These are phyloP conservation scores for Gardenia jasminoides DNA, from an alignment of 257 asterid genomes.

Conservation along the genomic window DNA sequence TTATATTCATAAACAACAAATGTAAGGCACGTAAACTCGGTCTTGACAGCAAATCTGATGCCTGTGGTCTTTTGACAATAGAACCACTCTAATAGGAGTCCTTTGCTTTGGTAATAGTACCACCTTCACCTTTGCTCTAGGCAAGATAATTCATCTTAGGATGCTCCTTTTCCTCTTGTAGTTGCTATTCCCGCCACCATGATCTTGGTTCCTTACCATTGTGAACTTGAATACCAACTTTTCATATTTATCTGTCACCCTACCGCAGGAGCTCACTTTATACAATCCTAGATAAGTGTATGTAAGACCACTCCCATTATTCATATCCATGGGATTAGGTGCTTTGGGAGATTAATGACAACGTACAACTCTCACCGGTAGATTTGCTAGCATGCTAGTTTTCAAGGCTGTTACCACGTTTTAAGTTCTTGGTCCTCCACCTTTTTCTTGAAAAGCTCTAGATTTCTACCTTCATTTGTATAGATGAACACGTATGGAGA, in stretches of 20 bases:
- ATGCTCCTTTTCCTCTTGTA: background rate
- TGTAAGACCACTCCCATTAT: background rate
- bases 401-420: conserved; percentile 37
- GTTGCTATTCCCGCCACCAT: background rate
- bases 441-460: background rate
- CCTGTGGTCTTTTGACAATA: background rate
- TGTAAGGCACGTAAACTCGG: background rate
- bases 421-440: conserved; percentile 27
- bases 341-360: background rate
- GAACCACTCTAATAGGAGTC: background rate
- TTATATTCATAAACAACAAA: background rate
- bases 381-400: conserved; percentile 24
- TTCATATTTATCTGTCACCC: conserved; percentile 20
- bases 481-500: conserved; percentile 29
- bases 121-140: conserved; percentile 7
- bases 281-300: conserved; percentile 36
- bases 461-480: conserved; percentile 37
- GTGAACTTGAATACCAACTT: conserved; percentile 30
- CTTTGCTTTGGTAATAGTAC: background rate
- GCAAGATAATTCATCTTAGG: background rate
- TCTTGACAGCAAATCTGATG: background rate
- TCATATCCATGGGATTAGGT: background rate
- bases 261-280: conserved; percentile 16
- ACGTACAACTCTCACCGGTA: conserved; percentile 35
- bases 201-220: conserved; percentile 25